Evolutionary conservation across 345 rosid species (phyloP), one percentile per base, ranked within the genome.

Genomic region (Linum trigynum): DNA sequence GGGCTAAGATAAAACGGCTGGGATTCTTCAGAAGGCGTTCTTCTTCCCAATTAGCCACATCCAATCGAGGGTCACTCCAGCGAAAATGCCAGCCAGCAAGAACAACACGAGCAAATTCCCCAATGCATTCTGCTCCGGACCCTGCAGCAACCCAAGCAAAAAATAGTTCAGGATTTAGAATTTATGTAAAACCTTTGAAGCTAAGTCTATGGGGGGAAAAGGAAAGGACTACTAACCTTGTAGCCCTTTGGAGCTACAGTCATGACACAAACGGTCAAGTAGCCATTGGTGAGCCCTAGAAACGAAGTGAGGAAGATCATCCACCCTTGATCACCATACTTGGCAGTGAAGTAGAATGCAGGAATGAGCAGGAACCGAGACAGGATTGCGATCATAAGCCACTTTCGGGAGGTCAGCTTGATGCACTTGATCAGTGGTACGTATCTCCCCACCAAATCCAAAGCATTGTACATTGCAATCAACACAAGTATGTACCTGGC

Each of bases 261-360:
- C 16, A 92, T 72, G 58, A 92, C 85, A 66, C 96, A 90, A 32
- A 94, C 95, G 2, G 92, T 90, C 56, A 94, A 86, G 71, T 87
- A 76, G 38, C 98, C 98, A 57, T 83, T 87, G 3, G 92, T 82
- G 39, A 89, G 55, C 55, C 96, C 98, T 67, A 92, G 67, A 69
- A 89, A 68, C 14, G 91, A 84, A 38, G 72, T 65, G 1, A 90
- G 88, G 69, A 83, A 60, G 69, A 94, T 88, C 99, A 86, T 94
- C 88, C 89, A 94, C 63, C 99, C 99, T 65, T 88, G 85, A 69
- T 86, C 96, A 3, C 86, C 96, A 62, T 85, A 86, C 51, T 90
- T 88, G 0, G 91, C 89, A 0, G 96, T 84, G 83, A 89, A 92
- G 77, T 90, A 94, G 72, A 94, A 90, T 4, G 95, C 86, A 0